Base-by-base conservation (phyloP, 345 rosid species). In the Luvunga scandens region DNA sequence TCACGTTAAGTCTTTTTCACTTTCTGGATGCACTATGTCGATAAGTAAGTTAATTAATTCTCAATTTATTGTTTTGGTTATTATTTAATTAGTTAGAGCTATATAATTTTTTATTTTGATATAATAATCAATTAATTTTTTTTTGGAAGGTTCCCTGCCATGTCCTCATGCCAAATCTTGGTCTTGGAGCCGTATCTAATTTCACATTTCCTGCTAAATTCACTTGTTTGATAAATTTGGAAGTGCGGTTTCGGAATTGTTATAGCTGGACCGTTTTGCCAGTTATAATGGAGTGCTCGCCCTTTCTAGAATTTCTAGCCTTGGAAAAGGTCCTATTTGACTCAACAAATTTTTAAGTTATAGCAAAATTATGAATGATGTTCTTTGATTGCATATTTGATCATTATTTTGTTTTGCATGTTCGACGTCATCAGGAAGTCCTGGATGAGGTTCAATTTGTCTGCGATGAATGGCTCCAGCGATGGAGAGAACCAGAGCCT, bases 301-400 rank as follows among this genome's bases (percentile, higher is more conserved):
- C 72, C 36, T 38, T n/a, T 68, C 72, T 68, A 25, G 55, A 68
- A 24, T 68, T n/a, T 68, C 72, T 68, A 10, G 72, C 31, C 33
- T 38, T 24, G 30, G 42, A 68, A 33, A 68, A 24, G 72, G 56
- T 39, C 2, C 5, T 1, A 53, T 53, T 38, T 68, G 31, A 36
- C 42, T 10, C 5, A 13, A 3, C 39, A 28, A 39, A 38, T 48
- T 64, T 36, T 21, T 33, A 14, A n/a, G 28, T 38, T 67, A 9
- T 9, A 22, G 27, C 67, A 28, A 31, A 65, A 14, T 25, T 31
- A 65, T 53, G 57, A 53, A 18, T 53, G 57, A 33, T 34, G 42
- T 31, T 10, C 31, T 38, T 24, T 68, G 21, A 36, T 22, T 22
- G 21, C 70, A 24, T n/a, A 28, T 27, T 39, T 12, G n/a, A 68